Base-by-base conservation (phyloP, 2,329 filamentous ascomycete genomes). In the Scortechinia acanthostroma region DNA sequence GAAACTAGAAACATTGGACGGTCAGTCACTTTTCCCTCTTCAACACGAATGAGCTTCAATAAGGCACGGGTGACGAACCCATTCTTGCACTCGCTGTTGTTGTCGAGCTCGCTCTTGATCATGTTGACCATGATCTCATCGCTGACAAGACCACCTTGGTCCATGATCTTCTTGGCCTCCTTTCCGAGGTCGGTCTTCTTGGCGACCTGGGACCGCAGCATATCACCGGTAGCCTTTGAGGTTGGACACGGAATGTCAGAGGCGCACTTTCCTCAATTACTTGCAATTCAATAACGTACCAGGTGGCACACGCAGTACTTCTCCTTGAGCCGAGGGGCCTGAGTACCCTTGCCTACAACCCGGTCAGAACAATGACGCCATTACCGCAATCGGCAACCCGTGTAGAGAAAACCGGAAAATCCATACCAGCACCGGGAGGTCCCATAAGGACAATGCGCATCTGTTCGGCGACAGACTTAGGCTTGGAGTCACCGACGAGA, bases 161-260 rank as follows among this genome's bases (percentile, higher is more conserved):
- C 93, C 93, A 98, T 98, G 68, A 98, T 98, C 83, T 97, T 97
- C 84, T 98, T 98, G 54, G 93, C 93, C 74, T 96, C 90, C 62
- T 87, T 81, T 56, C 93, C 93, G 53, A 98, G 82, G 48, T 87
- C 70, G 47, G 93, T 98, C 83, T 97, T 96, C 73, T 95, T 94
- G 53, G 91, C 87, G 62, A 98, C 93, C 70, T 98, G 93, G 55
- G 91, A 95, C 61, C 93, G 90, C 61, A 98, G 80, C 93, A 98
- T 98, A 70, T 98, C 93, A 65, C 93, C 93, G 48, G 93, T 98
- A 52, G 93, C 93, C 91, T 96, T 52, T 48, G 47, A 46, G 48
- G 45, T 30, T 46, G 47, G 54, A 15, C 46, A 33, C 46, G 28
- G 5, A 25, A 6, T 42, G 13, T 35, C 13, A 42, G 5, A 33